Percentiles rank a stretch among this genome's conserved stretches.
phyloP scores from a whole-genome alignment of 1,139 yeast species.

The Lipomyces yarrowii region DNA sequence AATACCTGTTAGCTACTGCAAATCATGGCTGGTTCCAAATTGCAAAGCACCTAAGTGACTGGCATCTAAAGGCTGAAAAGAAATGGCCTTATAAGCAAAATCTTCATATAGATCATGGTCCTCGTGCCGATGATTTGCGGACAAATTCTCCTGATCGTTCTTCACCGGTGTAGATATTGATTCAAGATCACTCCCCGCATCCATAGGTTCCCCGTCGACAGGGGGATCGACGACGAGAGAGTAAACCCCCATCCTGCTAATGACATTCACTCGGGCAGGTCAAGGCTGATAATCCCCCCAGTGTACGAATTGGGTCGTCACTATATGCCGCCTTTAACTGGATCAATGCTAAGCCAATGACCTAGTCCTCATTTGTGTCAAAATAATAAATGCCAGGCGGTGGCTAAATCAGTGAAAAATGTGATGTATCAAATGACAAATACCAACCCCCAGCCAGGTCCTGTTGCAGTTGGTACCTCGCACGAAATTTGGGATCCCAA shows the following conservation, averaged over 20 bases:
- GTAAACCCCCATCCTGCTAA: constrained; percentile 2
- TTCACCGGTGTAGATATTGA: not conserved
- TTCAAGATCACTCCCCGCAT: not conserved
- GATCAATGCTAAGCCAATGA: not conserved
- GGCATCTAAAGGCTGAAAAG: not conserved
- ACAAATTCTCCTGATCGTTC: not conserved
- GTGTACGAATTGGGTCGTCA: no score
- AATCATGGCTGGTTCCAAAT: not conserved
- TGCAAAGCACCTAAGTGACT: not conserved
- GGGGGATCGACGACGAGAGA: constrained; percentile 1
- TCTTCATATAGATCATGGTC: not conserved
- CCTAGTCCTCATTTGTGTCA: not conserved
- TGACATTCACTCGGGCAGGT: not conserved
- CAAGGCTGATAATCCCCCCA: not conserved
- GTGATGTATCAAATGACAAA: no score
- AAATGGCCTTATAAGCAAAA: not conserved
- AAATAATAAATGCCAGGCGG: not conserved
- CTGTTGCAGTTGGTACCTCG: no score
- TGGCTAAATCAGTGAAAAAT: not conserved
- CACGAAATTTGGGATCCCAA: not conserved
- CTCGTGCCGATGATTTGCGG: not conserved
- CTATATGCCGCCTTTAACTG: not conserved
- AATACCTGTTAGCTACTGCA: not conserved
- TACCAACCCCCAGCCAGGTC: no score
- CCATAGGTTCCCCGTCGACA: not conserved